Base-by-base conservation (phyloP, 345 rosid genomes). In the Rhodomyrtus tomentosa region DNA sequence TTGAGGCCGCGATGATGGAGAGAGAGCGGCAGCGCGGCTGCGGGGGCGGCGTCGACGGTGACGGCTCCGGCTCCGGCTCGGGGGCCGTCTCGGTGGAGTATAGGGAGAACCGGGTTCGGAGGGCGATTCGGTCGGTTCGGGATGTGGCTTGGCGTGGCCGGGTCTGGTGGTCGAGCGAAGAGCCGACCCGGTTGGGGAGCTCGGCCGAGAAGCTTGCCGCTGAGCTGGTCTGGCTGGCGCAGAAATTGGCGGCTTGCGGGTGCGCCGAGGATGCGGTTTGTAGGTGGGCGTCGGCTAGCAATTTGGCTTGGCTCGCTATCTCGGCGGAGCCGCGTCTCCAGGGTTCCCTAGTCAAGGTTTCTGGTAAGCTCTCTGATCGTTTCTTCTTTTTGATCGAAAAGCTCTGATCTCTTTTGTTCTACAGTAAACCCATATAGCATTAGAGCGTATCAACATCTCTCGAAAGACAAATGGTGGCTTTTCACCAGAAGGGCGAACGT, bases 231-330 rank as follows among this genome's bases (percentile, higher is more conserved):
- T 96, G 99, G 99, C 85, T 96, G 90, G 90, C 91, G 52, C 92
- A 93, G 92, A 95, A 95, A 83, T 55, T 96, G 93, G 88, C 84
- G 59, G 92, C 51, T 80, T 95, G 93, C 83, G 96, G 96, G 42
- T 93, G 89, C 42, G 95, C 74, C 32, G 94, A 94, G 83, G 98
- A 95, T 72, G 98, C 99, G 21, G 93, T 95, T 52, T 87, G 87
- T 83, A 91, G 84, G 87, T 96, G 99, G 99, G 96, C 98, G 40
- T 92, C 91, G 85, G 98, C 99, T 88, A 92, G 96, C 0, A 91
- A 93, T 48, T 50, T 95, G 89, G 98, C 91, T 82, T 87, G 90
- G 91, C 94, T 95, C 13, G 90, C 95, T 84, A 91, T 94, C 48
- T 92, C 90, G 50, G 93, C 95, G 51, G 96, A 93, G 89, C 94